Percentiles rank a stretch among this genome's conserved stretches.
Conservation (phyloP, 75 land plant genomes). For the Selaginella tamariscina region DNA sequence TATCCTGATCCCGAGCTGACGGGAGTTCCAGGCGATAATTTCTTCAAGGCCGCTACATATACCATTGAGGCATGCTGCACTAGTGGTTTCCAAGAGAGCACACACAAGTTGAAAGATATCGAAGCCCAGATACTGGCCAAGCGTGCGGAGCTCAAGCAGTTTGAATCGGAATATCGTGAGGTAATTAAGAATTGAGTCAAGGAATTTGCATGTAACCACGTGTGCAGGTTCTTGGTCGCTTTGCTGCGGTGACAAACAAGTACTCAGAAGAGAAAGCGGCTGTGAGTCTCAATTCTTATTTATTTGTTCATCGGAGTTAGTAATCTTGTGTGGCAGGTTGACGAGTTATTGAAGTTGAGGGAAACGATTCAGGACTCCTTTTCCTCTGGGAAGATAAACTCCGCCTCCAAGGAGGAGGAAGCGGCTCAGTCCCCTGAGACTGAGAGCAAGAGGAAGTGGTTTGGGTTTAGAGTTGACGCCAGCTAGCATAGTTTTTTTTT, state of each 20-base stretch:
- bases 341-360: slow-evolving; percentile 7
- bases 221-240: background rate
- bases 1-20: background rate
- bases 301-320: background rate
- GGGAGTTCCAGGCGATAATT: slow-evolving; percentile 3
- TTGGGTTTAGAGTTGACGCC: background rate
- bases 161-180: slow-evolving; percentile 11
- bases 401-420: background rate
- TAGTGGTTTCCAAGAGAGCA: background rate
- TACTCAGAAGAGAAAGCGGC: slow-evolving; percentile 5
- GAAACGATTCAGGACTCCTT: background rate
- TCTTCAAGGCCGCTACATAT: slow-evolving; percentile 9
- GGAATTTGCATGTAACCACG: background rate
- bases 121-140: slow-evolving; percentile 2
- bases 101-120: background rate
- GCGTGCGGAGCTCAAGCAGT: slow-evolving; percentile 7
- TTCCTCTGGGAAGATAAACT: background rate
- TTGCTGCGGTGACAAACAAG: slow-evolving; percentile 9
- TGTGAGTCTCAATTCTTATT: background rate
- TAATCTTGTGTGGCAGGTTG: slow-evolving; percentile 3
- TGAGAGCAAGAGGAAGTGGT: slow-evolving; percentile 4
- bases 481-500: background rate
- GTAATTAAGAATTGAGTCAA: background rate
- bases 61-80: slow-evolving; percentile 9
- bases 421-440: background rate